Evolutionary conservation across 371 early-diverging fungal species (phyloP).

Genomic region (Catenaria anguillulae): DNA sequence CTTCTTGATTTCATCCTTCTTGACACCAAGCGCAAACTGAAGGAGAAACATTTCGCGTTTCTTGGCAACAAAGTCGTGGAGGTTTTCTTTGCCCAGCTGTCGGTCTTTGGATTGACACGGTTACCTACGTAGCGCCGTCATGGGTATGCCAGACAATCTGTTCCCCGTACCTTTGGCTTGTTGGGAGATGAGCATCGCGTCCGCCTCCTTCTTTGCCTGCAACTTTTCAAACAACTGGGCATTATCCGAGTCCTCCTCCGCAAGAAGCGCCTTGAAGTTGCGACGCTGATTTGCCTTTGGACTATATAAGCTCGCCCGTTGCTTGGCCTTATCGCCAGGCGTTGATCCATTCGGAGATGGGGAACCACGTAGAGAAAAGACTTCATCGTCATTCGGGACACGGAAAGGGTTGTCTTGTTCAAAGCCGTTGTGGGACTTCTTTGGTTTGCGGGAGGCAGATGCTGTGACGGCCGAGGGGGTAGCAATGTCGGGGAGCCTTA

Average conservation of each 20-base stretch:
- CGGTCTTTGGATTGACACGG: too few species aligned
- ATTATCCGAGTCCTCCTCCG: not conserved
- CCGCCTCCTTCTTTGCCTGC: conserved; percentile 3
- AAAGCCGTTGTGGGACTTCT: too few species aligned
- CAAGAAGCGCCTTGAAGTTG: conserved; percentile 4
- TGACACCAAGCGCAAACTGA: conserved; percentile 34
- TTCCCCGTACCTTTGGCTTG: conserved; percentile 2
- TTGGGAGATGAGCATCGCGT: conserved; percentile 2
- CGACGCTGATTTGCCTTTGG: not conserved
- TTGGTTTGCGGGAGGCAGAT: too few species aligned
- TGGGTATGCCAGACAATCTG: too few species aligned
- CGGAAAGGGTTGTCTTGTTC: conserved; percentile 2
- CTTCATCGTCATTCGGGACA: conserved; percentile 1
- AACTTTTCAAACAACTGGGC: not conserved
- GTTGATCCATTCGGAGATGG: not conserved
- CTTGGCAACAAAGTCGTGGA: conserved; percentile 32
- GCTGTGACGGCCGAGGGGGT: too few species aligned
- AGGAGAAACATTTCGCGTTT: conserved; percentile 38
- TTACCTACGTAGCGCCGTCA: too few species aligned
- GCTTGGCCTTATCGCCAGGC: not conserved
- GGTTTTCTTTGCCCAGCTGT: conserved; percentile 16
- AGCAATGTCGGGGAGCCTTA: too few species aligned
- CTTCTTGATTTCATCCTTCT: conserved; percentile 34
- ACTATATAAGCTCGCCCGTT: not conserved
- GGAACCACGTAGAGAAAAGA: not conserved